Conservation (phyloP, 1,139 yeast genomes). For the Pichia sp. region DNA sequence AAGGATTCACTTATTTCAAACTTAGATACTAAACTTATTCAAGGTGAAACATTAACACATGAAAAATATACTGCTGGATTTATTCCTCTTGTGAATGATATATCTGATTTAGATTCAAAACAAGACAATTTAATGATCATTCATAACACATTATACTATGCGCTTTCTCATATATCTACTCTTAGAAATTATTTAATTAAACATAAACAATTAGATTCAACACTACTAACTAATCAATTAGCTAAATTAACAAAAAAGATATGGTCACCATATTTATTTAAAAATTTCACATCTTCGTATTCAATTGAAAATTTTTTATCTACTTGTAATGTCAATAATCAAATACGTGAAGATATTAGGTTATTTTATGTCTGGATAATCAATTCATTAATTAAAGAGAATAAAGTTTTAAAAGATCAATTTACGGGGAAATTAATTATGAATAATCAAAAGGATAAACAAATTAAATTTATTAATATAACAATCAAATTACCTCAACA, state of each 20-base stretch:
- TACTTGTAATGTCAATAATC: slow-evolving; percentile 36
- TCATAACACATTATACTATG: slow-evolving; percentile 49
- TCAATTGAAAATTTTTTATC: slow-evolving; percentile 49
- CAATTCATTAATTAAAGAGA: slow-evolving; percentile 39
- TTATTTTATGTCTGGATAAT: slow-evolving; percentile 55
- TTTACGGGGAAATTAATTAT: slow-evolving; percentile 51
- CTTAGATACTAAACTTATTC: slow-evolving; percentile 27
- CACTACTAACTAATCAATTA: slow-evolving; percentile 25
- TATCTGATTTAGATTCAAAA: slow-evolving; percentile 32
- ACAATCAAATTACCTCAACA: slow-evolving; percentile 53
- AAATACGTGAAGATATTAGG: slow-evolving; percentile 26
- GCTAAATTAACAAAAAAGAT: slow-evolving; percentile 46
- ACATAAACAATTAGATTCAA: slow-evolving; percentile 20
- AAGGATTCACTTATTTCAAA: slow-evolving; percentile 30
- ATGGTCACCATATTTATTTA: slow-evolving; percentile 59
- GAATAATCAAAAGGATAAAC: slow-evolving; percentile 15
- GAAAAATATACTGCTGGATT: slow-evolving; percentile 54
- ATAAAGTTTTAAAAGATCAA: slow-evolving; percentile 25
- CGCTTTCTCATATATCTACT: slow-evolving; percentile 47
- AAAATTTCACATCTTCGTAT: slow-evolving; percentile 61
- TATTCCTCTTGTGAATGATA: slow-evolving; percentile 50
- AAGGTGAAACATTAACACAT: slow-evolving; percentile 38
- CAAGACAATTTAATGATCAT: background rate
- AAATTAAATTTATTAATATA: slow-evolving; percentile 52
- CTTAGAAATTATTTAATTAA: slow-evolving; percentile 48